Percentiles rank a stretch among this genome's conserved stretches.
Conservation (phyloP, 108 stramenopile species). For the Thalassiosira profunda region DNA sequence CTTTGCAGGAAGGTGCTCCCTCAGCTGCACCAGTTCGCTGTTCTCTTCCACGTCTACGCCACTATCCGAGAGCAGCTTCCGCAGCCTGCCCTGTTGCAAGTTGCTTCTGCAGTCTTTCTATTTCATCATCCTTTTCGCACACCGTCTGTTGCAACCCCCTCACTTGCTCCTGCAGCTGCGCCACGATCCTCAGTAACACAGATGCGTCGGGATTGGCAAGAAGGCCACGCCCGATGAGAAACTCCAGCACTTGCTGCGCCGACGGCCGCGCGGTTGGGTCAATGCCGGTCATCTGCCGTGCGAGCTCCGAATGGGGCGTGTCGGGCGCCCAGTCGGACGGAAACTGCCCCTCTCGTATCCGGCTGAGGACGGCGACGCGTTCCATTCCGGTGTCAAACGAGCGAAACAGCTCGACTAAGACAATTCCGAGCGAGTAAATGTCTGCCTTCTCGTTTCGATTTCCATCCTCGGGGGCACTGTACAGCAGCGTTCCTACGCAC, state of each 20-base stretch:
- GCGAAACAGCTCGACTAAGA: constrained; percentile 50
- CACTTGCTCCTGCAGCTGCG: constrained; percentile 11
- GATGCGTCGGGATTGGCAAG: constrained; percentile 8
- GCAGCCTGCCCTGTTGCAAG: no score
- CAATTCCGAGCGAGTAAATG: constrained; percentile 52
- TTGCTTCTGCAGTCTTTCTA: no score
- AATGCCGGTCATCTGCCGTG: constrained; percentile 6
- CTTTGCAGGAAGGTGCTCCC: no score
- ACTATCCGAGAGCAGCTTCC: no score
- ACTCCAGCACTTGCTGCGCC: constrained; percentile 2
- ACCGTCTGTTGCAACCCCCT: background rate
- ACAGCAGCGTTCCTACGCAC: constrained; percentile 55
- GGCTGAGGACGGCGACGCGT: constrained; percentile 16
- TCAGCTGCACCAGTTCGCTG: no score
- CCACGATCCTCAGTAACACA: constrained; percentile 2
- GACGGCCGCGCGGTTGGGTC: constrained; percentile 9
- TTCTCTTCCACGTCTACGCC: no score
- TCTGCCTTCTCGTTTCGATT: constrained; percentile 45
- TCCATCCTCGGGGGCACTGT: constrained; percentile 57
- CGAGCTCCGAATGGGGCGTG: background rate
- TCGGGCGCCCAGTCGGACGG: constrained; percentile 2
- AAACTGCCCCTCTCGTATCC: constrained; percentile 9
- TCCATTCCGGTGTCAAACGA: constrained; percentile 53
- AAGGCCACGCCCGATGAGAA: background rate
- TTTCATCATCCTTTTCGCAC: background rate